Conservation (phyloP, 2,329 filamentous ascomycete genomes). For the Botrytis hyacinthi region DNA sequence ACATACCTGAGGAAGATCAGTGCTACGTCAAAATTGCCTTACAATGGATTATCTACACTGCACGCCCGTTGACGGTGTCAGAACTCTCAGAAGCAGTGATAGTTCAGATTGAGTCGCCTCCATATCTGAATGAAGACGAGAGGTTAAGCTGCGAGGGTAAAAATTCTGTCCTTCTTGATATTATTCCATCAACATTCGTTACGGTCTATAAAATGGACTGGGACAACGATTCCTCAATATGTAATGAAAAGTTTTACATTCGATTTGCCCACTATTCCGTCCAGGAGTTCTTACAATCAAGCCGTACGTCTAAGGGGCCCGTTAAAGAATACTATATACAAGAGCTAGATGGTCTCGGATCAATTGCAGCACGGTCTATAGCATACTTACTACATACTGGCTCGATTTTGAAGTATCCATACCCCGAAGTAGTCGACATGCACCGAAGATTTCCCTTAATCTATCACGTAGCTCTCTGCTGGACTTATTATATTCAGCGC, state of each 20-base stretch:
- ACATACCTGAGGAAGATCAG: constrained; percentile 12
- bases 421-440: neutral
- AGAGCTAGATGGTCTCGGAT: fast-evolving
- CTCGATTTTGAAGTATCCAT: neutral
- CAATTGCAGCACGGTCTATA: neutral
- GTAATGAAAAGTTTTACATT: fast-evolving
- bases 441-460: neutral
- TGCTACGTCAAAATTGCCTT: constrained; percentile 24
- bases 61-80: neutral
- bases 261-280: neutral
- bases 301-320: neutral
- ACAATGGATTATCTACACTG: constrained; percentile 30
- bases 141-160: neutral
- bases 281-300: neutral
- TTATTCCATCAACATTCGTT: neutral
- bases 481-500: neutral
- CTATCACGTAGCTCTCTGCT: neutral
- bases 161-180: neutral
- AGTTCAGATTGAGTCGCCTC: neutral
- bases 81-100: constrained; percentile 15
- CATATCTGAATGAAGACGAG: neutral
- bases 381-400: neutral
- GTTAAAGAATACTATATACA: neutral
- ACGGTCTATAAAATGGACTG: fast-evolving
- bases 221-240: fast-evolving